Evolutionary conservation across 768 basidiomycete genomes (phyloP).

Genomic region (Pulveroboletus sp.): DNA sequence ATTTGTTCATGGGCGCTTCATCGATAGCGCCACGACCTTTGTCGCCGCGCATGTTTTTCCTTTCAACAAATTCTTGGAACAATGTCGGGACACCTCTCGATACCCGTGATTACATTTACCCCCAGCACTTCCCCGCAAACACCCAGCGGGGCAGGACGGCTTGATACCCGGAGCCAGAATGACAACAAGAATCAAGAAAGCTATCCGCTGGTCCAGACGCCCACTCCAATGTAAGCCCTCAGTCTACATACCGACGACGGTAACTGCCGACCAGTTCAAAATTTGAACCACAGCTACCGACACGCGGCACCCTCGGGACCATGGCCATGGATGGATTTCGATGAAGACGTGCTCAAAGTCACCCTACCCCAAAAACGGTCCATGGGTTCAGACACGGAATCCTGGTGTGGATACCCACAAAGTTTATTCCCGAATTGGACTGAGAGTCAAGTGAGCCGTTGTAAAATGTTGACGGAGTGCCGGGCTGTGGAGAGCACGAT

Average conservation of each 20-base stretch:
- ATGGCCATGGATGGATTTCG: constrained; percentile 41
- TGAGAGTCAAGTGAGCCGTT: constrained; percentile 25
- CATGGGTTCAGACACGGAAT: background rate
- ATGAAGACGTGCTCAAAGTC: constrained; percentile 19
- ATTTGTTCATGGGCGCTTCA: constrained; percentile 10
- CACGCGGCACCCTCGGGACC: constrained; percentile 39
- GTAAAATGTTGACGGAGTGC: constrained; percentile 26
- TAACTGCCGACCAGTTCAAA: background rate
- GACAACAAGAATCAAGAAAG: background rate
- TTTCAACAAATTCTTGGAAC: background rate
- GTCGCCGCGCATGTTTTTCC: background rate
- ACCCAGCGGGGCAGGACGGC: background rate
- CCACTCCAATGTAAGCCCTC: constrained; percentile 20
- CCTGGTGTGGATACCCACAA: constrained; percentile 29
- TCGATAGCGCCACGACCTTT: background rate
- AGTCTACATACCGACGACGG: background rate
- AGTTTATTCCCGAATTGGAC: constrained; percentile 33
- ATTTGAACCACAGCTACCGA: constrained; percentile 24
- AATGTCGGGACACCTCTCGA: constrained; percentile 17
- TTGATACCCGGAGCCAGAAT: background rate
- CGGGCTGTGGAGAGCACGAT: constrained; percentile 11
- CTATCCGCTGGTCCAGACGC: constrained; percentile 11
- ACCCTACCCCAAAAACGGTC: background rate
- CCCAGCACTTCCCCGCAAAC: background rate
- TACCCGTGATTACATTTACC: constrained; percentile 15